Conservation (phyloP, 257 asterid genomes). For the Rubia yunnanensis region DNA sequence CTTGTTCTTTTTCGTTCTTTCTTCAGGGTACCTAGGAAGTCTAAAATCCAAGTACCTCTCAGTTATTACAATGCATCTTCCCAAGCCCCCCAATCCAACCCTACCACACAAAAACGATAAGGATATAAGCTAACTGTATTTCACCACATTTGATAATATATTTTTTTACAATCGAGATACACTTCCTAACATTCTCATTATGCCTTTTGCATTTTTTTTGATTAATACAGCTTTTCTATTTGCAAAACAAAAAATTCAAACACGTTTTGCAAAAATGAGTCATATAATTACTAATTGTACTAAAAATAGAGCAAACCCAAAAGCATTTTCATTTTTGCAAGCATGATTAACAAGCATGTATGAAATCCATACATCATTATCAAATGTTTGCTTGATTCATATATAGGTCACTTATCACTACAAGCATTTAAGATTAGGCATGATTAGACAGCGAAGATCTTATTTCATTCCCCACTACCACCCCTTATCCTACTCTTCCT, state of each 20-base stretch:
- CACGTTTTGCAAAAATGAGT: background rate
- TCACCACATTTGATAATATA: background rate
- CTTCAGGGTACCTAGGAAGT: too few species aligned
- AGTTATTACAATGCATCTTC: background rate
- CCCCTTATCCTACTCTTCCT: background rate
- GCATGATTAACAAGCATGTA: background rate
- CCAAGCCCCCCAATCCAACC: background rate
- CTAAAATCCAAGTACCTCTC: background rate
- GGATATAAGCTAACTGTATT: background rate
- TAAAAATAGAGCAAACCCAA: background rate
- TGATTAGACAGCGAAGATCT: background rate
- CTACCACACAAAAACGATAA: background rate
- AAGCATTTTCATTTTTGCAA: background rate
- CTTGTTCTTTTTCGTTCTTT: too few species aligned
- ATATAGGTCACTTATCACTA: background rate
- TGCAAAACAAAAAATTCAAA: background rate
- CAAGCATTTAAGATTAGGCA: background rate
- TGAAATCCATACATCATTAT: background rate
- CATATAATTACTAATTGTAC: too few species aligned
- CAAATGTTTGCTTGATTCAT: background rate
- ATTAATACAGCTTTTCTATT: background rate
- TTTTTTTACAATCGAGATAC: too few species aligned
- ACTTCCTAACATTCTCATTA: background rate
- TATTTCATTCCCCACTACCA: background rate
- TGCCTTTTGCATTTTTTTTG: background rate